Evolutionary conservation across 306 rosid genomes (phyloP).

Genomic region (Quercus engelmannii): DNA sequence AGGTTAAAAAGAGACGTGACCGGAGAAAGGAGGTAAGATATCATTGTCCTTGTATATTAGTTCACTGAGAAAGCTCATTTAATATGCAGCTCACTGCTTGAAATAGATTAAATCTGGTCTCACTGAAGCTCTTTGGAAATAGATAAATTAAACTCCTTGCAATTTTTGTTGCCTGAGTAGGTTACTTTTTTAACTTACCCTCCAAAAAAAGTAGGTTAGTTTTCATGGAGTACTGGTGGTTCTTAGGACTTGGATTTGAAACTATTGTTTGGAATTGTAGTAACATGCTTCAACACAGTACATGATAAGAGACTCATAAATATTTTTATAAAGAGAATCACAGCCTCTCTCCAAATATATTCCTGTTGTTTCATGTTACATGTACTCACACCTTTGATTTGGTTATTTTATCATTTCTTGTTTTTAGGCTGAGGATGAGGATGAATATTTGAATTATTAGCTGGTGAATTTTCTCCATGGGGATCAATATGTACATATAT

Average conservation of each 20-base stretch:
- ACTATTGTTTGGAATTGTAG: background rate
- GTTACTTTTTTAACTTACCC: background rate
- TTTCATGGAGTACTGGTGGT: background rate
- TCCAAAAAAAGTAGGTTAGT: background rate
- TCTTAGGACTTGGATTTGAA: background rate
- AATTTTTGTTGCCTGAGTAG: background rate
- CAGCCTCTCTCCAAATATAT: background rate
- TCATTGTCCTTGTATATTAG: background rate
- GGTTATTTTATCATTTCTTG: background rate
- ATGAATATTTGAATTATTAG: background rate
- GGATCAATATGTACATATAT: too few relatives aligned
- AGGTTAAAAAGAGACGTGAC: slow-evolving; percentile 65
- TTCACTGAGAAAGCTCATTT: background rate
- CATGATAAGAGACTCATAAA: background rate
- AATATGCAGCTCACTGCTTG: background rate
- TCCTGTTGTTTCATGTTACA: too few relatives aligned
- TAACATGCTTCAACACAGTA: background rate
- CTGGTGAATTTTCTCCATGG: background rate
- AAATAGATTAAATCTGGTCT: background rate
- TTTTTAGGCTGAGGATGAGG: background rate
- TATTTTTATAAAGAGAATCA: background rate
- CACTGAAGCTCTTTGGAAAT: background rate
- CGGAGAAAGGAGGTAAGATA: slow-evolving; percentile 69
- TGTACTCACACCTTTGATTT: too few relatives aligned
- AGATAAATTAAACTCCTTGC: too few relatives aligned